Percentiles rank a stretch among this genome's conserved stretches.
phyloP scores from a whole-genome alignment of 495 filamentous ascomycete species.

The Apodospora peruviana region DNA sequence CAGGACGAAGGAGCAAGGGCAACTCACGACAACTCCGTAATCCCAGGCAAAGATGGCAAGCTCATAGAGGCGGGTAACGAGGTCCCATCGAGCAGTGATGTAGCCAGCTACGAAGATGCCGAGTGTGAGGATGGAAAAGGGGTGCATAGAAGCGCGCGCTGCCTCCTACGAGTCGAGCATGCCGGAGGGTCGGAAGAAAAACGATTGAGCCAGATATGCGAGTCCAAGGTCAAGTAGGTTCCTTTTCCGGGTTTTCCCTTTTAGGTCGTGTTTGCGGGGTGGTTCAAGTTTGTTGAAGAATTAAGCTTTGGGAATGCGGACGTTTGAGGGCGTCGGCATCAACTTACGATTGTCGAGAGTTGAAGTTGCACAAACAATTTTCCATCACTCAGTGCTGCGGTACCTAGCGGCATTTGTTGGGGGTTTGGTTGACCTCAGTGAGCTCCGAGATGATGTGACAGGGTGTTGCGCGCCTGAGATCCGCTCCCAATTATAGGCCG shows the following conservation, averaged over 20 bases:
- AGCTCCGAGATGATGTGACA: too few relatives aligned
- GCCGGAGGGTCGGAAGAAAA: constrained; percentile 6
- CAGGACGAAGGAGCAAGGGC: not conserved
- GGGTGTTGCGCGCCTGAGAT: too few relatives aligned
- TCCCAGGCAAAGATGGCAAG: constrained; percentile 96
- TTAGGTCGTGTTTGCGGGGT: not conserved
- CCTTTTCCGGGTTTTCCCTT: not conserved
- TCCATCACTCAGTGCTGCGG: too few relatives aligned
- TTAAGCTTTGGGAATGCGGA: not conserved
- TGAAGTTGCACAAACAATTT: not conserved
- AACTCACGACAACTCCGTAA: constrained; percentile 91
- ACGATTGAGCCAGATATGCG: not conserved
- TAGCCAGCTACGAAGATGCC: constrained; percentile 99
- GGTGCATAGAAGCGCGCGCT: constrained; percentile 72
- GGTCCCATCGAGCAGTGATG: constrained; percentile 96
- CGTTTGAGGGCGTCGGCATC: not conserved
- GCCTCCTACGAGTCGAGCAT: constrained; percentile 25
- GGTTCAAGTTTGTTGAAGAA: not conserved
- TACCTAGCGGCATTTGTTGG: too few relatives aligned
- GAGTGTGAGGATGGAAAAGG: constrained; percentile 86
- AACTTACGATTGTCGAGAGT: not conserved
- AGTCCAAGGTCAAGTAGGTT: not conserved
- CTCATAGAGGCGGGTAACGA: constrained; percentile 92
- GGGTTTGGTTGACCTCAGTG: too few relatives aligned
- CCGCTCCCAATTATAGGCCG: too few relatives aligned